A percentile compares a stretch with the other conserved stretches of the same genome.
phyloP scores from a whole-genome alignment of 2,329 filamentous ascomycete genomes.

The Ophiostoma montium region DNA sequence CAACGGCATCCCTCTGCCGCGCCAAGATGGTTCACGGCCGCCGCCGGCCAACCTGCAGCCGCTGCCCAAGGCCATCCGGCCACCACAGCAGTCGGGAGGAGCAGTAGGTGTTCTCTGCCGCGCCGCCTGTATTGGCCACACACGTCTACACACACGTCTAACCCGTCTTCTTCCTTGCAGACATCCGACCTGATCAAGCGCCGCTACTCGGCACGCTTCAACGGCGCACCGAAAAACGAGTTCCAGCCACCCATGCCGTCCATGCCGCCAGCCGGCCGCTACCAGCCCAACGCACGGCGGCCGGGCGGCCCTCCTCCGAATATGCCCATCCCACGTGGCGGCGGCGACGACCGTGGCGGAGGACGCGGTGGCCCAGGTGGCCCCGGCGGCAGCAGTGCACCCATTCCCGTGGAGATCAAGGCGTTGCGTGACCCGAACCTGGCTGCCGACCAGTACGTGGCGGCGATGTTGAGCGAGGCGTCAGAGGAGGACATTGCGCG shows the following conservation, averaged over 20 bases:
- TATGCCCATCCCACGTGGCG: constrained; percentile 40
- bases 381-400: constrained; percentile 24
- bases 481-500: constrained; percentile 75
- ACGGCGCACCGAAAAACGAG: constrained; percentile 60
- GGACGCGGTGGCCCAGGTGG: constrained; percentile 1
- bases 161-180: constrained; percentile 26
- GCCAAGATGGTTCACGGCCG: constrained; percentile 15
- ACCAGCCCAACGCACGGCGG: constrained; percentile 29
- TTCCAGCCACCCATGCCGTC: constrained; percentile 63
- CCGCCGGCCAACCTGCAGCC: constrained; percentile 17
- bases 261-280: constrained; percentile 46
- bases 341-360: constrained; percentile 19
- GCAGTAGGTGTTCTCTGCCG: constrained; percentile 34
- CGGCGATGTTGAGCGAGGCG: constrained; percentile 64
- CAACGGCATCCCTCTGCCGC: constrained; percentile 14
- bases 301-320: constrained; percentile 28
- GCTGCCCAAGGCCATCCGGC: constrained; percentile 23
- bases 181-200: constrained; percentile 80
- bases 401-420: constrained; percentile 56
- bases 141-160: background rate
- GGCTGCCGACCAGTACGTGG: constrained; percentile 64
- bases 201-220: constrained; percentile 87
- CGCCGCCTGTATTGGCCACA: too few relatives aligned
- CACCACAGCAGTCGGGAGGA: constrained; percentile 34
- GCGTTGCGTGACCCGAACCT: constrained; percentile 69